Conservation (phyloP, 148 eudicot species). For the Suaeda aralocaspica region DNA sequence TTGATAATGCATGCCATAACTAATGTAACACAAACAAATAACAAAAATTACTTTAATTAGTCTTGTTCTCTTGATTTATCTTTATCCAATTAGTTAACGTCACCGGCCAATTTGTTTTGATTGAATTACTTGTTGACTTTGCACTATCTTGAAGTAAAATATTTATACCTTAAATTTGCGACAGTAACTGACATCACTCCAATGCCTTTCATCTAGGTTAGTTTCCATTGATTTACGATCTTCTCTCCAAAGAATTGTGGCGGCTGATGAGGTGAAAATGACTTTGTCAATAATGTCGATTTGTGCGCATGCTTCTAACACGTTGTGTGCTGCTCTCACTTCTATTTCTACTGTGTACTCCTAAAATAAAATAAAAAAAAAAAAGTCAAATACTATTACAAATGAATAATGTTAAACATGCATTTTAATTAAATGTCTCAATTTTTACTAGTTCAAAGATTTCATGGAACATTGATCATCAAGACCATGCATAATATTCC, state of each 20-base stretch:
- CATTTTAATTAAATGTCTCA: too few relatives aligned
- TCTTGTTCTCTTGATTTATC: too few relatives aligned
- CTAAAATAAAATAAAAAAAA: too few relatives aligned
- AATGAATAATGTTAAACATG: too few relatives aligned
- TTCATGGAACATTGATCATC: too few relatives aligned
- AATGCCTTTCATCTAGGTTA: constrained; percentile 44
- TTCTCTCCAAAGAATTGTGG: constrained; percentile 59
- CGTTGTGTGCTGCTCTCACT: constrained; percentile 66
- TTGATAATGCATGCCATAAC: constrained; percentile 73
- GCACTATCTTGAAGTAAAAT: too few relatives aligned
- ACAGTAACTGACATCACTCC: constrained; percentile 60
- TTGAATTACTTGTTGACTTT: too few relatives aligned
- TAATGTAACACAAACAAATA: constrained; percentile 7
- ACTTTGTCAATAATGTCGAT: constrained; percentile 55
- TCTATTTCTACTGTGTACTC: constrained; percentile 59
- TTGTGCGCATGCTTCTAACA: constrained; percentile 73
- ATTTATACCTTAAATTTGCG: constrained; percentile 50
- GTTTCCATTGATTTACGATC: constrained; percentile 27
- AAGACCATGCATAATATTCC: too few relatives aligned
- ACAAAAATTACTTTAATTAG: not conserved
- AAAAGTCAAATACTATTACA: too few relatives aligned
- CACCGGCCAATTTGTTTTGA: too few relatives aligned
- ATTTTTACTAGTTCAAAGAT: too few relatives aligned
- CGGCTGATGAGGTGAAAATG: constrained; percentile 56
- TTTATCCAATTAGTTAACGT: too few relatives aligned